Base-by-base conservation (phyloP, 306 rosid genomes). In the Luffa aegyptiaca region DNA sequence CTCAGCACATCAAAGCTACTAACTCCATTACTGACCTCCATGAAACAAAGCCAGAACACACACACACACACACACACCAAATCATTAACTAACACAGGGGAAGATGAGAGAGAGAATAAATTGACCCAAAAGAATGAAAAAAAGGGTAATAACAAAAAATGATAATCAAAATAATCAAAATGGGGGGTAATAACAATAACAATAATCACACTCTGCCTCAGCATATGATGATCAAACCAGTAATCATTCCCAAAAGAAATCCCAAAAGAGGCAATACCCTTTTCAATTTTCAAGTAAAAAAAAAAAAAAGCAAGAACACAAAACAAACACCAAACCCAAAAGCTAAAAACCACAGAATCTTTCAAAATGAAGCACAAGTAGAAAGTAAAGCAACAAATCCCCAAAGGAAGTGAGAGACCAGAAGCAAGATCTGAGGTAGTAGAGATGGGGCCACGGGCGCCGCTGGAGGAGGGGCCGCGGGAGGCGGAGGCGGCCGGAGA, bases 371-470 rank as follows among this genome's bases (percentile, higher is more conserved):
- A 74, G 21, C 45, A 33, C 6, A 73, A 11, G 39, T 6, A 33
- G 10, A 36, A n/a, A 70, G 17, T 13, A 70, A 42, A 37, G 12
- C 12, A 44, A 45, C 3, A 44, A 61, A 48, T 62, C 21, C 81
- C 85, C 80, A 41, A 10, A 68, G 13, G 13, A 68, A n/a, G 51
- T 5, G 33, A 68, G 6, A 39, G 41, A 95, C 98, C 97, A 31
- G 93, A 92, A 88, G 87, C 96, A 82, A 88, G 89, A 83, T 90
- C 97, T 58, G 98, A 92, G 78, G 94, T 83, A 79, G 96, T 68
- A 44, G 98, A 92, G 83, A 89, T 77, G 66, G 90, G 98, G 7
- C 85, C 94, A 75, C 93, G 92, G 61, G 82, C 87, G 13, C 86
- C 93, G 13, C 87, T 86, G 39, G 97, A 90, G 21, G 93, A 86